Percentiles rank a stretch among this genome's conserved stretches.
Evolutionary conservation across 139 green algal species (phyloP).

Genomic region (Coccomyxa sp.): DNA sequence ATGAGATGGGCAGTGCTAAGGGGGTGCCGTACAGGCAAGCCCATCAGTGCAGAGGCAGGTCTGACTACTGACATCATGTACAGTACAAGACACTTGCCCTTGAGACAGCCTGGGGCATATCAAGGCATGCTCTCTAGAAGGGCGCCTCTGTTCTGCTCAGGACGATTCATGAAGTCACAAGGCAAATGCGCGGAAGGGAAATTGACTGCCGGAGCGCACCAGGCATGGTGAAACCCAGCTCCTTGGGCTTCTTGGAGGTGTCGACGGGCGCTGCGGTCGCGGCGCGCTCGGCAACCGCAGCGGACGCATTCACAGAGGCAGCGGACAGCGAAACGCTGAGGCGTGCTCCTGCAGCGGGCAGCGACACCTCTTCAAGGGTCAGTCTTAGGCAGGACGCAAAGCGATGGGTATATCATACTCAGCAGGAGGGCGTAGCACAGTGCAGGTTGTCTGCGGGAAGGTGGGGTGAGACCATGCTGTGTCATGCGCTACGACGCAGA

Average conservation of each 20-base stretch:
- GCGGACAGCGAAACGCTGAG: not conserved
- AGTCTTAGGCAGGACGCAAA: no score
- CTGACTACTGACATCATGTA: not conserved
- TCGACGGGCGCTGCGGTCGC: not conserved
- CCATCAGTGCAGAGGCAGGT: not conserved
- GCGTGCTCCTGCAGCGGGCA: not conserved
- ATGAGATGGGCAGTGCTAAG: not conserved
- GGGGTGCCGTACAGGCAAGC: no score
- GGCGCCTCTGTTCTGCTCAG: not conserved
- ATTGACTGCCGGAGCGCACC: conserved; percentile 19
- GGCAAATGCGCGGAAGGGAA: not conserved
- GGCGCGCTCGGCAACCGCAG: not conserved
- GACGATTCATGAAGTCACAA: not conserved
- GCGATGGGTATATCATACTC: no score
- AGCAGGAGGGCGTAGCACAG: no score
- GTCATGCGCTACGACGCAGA: no score
- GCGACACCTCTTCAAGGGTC: no score
- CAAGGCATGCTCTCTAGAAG: not conserved
- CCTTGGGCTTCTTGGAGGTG: conserved; percentile 24
- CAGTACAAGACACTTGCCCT: not conserved
- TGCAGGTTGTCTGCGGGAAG: no score
- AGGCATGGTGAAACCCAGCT: conserved; percentile 51
- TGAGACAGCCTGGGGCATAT: not conserved
- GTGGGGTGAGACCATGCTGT: no score
- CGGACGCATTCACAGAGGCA: not conserved